Evolutionary conservation across 176 grass and related monocot genomes (phyloP).

Genomic region (Carex kokanica): DNA sequence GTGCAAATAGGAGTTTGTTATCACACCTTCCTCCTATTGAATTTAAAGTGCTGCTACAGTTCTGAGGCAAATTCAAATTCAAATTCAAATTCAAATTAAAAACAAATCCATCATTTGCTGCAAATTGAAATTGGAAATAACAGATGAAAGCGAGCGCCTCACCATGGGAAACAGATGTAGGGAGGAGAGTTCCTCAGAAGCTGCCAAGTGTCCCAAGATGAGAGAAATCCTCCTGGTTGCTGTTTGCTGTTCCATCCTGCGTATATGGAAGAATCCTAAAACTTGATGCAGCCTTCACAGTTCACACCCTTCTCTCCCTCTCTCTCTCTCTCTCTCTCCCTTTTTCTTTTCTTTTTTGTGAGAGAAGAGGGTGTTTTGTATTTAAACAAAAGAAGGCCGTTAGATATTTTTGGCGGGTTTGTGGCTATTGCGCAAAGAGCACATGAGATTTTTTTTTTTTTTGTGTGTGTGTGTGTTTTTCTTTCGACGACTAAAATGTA

Average conservation of each 20-base stretch:
- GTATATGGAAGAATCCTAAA: background rate
- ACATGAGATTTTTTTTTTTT: background rate
- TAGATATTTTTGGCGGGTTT: conserved; percentile 30
- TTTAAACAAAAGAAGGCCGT: conserved; percentile 26
- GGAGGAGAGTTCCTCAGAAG: conserved; percentile 8
- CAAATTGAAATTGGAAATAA: no score
- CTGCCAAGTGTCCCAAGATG: conserved; percentile 29
- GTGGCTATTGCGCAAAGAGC: conserved; percentile 9
- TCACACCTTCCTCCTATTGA: conserved; percentile 13
- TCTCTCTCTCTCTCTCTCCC: background rate
- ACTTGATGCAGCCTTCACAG: background rate
- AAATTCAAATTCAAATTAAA: background rate
- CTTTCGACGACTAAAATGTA: background rate
- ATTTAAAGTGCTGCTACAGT: conserved; percentile 40
- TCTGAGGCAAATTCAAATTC: conserved; percentile 22
- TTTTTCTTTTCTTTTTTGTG: background rate
- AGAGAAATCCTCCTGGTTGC: conserved; percentile 23
- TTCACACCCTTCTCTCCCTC: background rate
- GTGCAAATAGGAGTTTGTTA: conserved; percentile 37
- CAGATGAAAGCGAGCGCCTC: no score
- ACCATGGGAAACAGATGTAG: conserved; percentile 32
- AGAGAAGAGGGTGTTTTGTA: background rate
- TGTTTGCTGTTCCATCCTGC: conserved; percentile 23
- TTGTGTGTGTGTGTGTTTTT: no score
- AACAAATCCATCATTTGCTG: no score